phyloP scores from a whole-genome alignment of 139 green algal species.

The Micromonas commoda region DNA sequence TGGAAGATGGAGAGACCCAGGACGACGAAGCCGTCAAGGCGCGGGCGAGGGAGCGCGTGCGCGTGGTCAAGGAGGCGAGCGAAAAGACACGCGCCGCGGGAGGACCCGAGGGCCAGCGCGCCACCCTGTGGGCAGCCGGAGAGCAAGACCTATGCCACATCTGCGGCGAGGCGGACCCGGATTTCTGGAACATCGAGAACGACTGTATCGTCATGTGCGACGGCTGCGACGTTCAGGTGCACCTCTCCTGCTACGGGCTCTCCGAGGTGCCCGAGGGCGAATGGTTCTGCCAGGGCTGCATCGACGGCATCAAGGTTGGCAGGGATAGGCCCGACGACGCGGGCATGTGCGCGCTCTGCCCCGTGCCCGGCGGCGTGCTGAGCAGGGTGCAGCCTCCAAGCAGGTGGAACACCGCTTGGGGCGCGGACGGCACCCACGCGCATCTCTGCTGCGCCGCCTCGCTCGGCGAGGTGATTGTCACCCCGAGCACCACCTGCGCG shows the following conservation, averaged over 20 bases:
- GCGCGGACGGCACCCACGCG: constrained; percentile 1
- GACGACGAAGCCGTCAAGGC: not conserved
- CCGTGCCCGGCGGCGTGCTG: not conserved
- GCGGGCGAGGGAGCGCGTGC: not conserved
- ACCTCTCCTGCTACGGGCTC: constrained; percentile 21
- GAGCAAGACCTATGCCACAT: constrained; percentile 8
- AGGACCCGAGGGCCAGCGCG: not conserved
- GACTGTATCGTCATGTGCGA: constrained; percentile 28
- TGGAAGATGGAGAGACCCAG: not conserved
- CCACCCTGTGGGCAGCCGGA: not conserved
- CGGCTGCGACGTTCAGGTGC: constrained; percentile 21
- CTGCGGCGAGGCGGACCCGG: not conserved
- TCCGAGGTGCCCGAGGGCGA: constrained; percentile 18
- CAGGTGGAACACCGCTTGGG: not conserved
- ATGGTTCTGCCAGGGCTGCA: constrained; percentile 25
- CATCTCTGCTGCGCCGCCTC: not conserved
- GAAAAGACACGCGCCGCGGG: not conserved
- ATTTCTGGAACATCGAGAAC: constrained; percentile 10
- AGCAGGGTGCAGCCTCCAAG: not conserved
- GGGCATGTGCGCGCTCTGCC: constrained; percentile 19
- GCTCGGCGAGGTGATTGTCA: not conserved
- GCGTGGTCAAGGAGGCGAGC: not conserved
- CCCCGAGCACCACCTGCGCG: not conserved
- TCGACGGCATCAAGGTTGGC: constrained; percentile 4
- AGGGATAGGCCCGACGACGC: not conserved